phyloP scores from a whole-genome alignment of 371 early-diverging fungal species.

The Sporodiniella umbellata region DNA sequence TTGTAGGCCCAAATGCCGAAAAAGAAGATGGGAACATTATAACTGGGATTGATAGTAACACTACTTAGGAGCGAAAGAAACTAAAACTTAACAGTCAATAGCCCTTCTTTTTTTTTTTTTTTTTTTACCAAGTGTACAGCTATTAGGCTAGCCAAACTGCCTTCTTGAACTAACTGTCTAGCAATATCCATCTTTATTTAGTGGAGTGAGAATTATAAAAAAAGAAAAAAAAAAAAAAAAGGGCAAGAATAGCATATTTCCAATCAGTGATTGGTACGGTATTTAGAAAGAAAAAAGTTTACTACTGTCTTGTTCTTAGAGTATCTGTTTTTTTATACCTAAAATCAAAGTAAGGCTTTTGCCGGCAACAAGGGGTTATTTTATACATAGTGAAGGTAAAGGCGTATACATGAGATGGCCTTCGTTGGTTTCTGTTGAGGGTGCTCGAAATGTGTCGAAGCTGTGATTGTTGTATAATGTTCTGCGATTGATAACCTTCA shows the following conservation, averaged over 20 bases:
- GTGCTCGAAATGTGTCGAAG: no score
- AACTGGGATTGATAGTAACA: conserved; percentile 39
- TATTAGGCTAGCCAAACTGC: conserved; percentile 43
- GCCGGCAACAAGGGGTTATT: no score
- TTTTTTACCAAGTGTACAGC: conserved; percentile 39
- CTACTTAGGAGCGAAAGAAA: conserved; percentile 41
- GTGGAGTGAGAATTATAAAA: neutral
- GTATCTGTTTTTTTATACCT: neutral
- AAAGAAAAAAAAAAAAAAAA: neutral
- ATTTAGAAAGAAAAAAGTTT: neutral
- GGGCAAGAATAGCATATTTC: neutral
- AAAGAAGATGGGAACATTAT: conserved; percentile 49
- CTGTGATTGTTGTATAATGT: no score
- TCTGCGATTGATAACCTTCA: no score
- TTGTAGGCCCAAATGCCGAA: conserved; percentile 53
- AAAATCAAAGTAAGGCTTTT: neutral
- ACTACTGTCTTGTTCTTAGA: no score
- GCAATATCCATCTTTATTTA: conserved; percentile 29
- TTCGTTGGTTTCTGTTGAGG: no score
- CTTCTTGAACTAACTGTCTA: conserved; percentile 38
- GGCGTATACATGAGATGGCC: no score
- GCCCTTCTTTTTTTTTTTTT: neutral
- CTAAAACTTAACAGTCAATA: conserved; percentile 10
- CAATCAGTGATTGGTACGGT: neutral
- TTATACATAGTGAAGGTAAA: no score